These are phyloP conservation scores for Tolypocladium album DNA, from an alignment of 2,329 filamentous ascomycete genomes.

Conservation along the genomic window DNA sequence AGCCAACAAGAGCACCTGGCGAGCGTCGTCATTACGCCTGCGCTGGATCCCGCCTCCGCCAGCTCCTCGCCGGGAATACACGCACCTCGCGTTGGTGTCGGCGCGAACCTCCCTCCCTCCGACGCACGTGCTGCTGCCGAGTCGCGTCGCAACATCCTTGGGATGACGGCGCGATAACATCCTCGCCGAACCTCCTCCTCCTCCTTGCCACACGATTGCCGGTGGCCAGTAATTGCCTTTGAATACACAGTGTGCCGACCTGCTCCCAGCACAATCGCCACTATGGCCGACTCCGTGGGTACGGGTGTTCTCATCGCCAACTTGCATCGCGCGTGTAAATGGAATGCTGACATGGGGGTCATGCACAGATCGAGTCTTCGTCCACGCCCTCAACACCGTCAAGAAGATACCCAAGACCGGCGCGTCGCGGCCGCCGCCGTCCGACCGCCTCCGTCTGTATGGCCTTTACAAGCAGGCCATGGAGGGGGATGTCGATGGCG, in stretches of 20 bases:
- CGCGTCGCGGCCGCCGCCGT: slow-evolving; percentile 74
- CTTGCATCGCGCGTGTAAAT: background rate
- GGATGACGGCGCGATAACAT: background rate
- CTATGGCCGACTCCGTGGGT: slow-evolving; percentile 29
- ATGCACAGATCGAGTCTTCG: slow-evolving; percentile 81
- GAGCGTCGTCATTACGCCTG: background rate
- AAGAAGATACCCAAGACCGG: slow-evolving; percentile 95
- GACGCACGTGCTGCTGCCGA: background rate
- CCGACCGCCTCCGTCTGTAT: slow-evolving; percentile 84
- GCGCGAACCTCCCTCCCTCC: background rate
- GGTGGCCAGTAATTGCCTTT: background rate
- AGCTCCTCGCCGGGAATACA: background rate
- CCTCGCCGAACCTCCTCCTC: background rate
- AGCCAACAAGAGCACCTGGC: background rate
- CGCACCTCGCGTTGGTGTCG: background rate
- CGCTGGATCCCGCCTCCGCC: background rate
- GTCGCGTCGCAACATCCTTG: background rate
- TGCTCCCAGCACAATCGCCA: background rate
- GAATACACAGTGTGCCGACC: background rate
- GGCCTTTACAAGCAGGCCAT: slow-evolving; percentile 98
- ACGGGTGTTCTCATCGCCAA: slow-evolving; percentile 5
- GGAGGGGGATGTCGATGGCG: slow-evolving; percentile 92
- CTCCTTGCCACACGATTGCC: background rate
- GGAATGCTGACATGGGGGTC: slow-evolving; percentile 1
- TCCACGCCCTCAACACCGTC: slow-evolving; percentile 96